A percentile compares a stretch with the other conserved stretches of the same genome.
These are phyloP conservation scores for Sporisorium sorghi DNA, from an alignment of 1,284 basidiomycete species.

Conservation along the genomic window DNA sequence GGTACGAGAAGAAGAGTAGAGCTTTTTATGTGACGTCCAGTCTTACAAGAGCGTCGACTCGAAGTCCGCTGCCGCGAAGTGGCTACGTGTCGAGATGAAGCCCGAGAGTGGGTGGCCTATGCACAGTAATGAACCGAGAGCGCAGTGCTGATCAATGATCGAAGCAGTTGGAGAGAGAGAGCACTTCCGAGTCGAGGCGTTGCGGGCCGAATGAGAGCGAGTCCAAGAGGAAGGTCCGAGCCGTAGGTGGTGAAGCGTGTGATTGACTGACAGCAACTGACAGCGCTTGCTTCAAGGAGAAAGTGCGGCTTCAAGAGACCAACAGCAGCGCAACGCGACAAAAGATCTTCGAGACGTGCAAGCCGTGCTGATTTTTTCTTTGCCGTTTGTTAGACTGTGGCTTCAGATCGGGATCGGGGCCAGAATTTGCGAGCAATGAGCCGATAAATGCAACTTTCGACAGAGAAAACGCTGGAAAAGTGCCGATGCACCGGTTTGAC, in stretches of 20 bases:
- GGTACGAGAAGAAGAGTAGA: not conserved
- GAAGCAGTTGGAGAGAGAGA: slow-evolving; percentile 6
- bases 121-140: not conserved
- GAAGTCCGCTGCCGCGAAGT: not conserved
- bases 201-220: not conserved
- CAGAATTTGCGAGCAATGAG: not conserved
- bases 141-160: no score
- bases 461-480: slow-evolving; percentile 24
- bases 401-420: slow-evolving; percentile 2
- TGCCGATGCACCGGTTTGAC: no score
- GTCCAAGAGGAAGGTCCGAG: not conserved
- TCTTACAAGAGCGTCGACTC: not conserved
- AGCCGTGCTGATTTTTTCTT: no score
- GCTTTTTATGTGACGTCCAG: not conserved
- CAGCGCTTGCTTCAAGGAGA: not conserved
- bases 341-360: slow-evolving; percentile 9
- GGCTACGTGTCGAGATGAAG: slow-evolving; percentile 38
- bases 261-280: not conserved
- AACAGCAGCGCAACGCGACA: slow-evolving; percentile 12
- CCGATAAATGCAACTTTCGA: not conserved
- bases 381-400: not conserved
- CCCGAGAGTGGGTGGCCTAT: not conserved
- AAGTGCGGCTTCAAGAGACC: slow-evolving; percentile 1
- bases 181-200: not conserved
- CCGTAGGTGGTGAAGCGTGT: not conserved